Percentiles rank a stretch among this genome's conserved stretches.
These are phyloP conservation scores for Fusarium miscanthi DNA, from an alignment of 2,329 filamentous ascomycete genomes.

Conservation along the genomic window DNA sequence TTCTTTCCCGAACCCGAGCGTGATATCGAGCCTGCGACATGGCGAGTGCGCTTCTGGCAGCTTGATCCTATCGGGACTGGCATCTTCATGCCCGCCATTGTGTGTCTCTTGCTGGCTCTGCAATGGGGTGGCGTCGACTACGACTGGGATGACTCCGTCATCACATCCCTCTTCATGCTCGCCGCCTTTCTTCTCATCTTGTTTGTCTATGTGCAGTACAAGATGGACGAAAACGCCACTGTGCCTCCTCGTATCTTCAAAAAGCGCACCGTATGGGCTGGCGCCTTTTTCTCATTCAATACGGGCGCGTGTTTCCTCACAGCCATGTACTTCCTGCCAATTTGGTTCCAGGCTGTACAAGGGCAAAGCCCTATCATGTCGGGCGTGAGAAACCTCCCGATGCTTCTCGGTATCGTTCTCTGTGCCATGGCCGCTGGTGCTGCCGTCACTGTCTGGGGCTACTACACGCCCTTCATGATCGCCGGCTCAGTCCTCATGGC, in stretches of 20 bases:
- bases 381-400: constrained; percentile 55
- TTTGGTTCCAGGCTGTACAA: constrained; percentile 60
- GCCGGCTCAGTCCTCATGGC: constrained; percentile 48
- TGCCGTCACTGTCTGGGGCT: constrained; percentile 53
- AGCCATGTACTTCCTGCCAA: constrained; percentile 54
- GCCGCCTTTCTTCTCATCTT: constrained; percentile 47
- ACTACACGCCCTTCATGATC: constrained; percentile 59
- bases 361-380: constrained; percentile 53
- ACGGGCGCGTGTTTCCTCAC: constrained; percentile 51
- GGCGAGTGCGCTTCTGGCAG: constrained; percentile 41
- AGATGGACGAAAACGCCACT: constrained; percentile 55
- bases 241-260: constrained; percentile 56
- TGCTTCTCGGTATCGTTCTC: constrained; percentile 53
- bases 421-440: constrained; percentile 50
- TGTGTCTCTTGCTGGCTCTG: constrained; percentile 62
- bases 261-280: constrained; percentile 54
- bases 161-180: constrained; percentile 48
- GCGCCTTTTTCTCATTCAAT: constrained; percentile 52
- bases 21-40: constrained; percentile 41
- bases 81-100: constrained; percentile 52
- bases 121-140: constrained; percentile 60
- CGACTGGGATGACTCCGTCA: constrained; percentile 39
- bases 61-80: constrained; percentile 48
- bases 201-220: constrained; percentile 54
- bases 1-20: constrained; percentile 44